Base-by-base conservation (phyloP, 2,329 filamentous ascomycete genomes). In the Aspergillus fijiensis region DNA sequence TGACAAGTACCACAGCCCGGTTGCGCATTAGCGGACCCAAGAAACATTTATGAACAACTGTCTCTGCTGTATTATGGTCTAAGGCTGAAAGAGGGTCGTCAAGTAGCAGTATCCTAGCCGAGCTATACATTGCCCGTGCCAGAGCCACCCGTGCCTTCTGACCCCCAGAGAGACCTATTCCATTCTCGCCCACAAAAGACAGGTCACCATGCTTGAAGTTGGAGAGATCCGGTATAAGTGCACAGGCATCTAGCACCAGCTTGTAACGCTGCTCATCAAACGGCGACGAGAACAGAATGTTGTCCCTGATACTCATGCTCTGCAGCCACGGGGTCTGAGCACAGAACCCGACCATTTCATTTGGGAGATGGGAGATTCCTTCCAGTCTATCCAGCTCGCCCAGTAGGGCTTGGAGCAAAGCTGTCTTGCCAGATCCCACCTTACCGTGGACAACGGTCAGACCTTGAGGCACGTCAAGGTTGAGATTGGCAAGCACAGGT, bases 211-310 rank as follows among this genome's bases (percentile, higher is more conserved):
- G 80, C 64, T 86, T 85, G 70, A 89, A 86, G 51, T 83, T 83
- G 0, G 80, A 80, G 61, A 89, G 80, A 70, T 89, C 87, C 1
- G 84, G 82, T 25, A 84, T 77, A 25, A 89, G 73, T 3, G 85
- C 85, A 68, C 87, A 89, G 4, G 82, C 85, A 60, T 88, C 85
- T 2, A 89, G 69, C n/a, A 93, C 88, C 42, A 88, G 83, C 58
- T 86, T 83, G 80, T 82, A 96, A 67, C 85, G 81, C 16, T 79
- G 77, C 62, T 90, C 87, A 60, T 96, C 89, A 67, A 92, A 88
- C 0, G 83, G 81, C 3, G 82, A 80, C 5, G 83, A 85, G 71
- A 89, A 89, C 0, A 89, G 75, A 29, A 89, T 89, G 62, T 89
- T 89, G 48, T 89, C 86, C 27, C 86, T 81, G 27, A 89, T 87